Base-by-base conservation (phyloP, 2,329 filamentous ascomycete species). In the Scedosporium dehoogii region DNA sequence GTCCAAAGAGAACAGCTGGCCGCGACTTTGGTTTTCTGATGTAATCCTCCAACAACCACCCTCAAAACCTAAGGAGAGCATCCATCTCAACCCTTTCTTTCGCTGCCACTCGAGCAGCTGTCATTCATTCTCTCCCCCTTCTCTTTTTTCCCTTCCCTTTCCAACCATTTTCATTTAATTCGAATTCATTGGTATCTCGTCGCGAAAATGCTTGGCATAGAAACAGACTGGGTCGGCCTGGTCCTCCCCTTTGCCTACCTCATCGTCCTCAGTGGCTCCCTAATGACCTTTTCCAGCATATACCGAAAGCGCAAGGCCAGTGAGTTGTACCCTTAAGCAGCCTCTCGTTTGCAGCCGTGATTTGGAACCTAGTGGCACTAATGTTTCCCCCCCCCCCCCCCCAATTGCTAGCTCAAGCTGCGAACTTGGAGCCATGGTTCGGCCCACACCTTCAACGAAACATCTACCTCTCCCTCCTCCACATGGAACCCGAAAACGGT, bases 351-450 rank as follows among this genome's bases (percentile, higher is more conserved):
- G 16, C 14, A 14, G 53, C 56, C 44, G 59, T 23, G 10, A 38
- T 60, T 6, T 62, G 62, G 64, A 10, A 18, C 12, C 6, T 38
- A 62, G 23, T 65, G 67, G 66, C 67, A 64, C 60, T 61, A 21
- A 55, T 29, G 16, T 38, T 41, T 25, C 41, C 23, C 27, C 23
- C 29, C 25, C 55, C 27, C 33, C 21, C 41, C 23, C 27, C 23
- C 29, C 25, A 27, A 38, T 18, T 4, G 9, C 62, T 67, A 92
- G 89, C 81, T 67, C 86, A 91, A 78, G 89, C 89, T 69, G 88
- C 91, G 61, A 91, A 90, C 68, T 86, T 99, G 65, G 91, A 90
- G 68, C 92, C 93, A 68, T 99, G 94, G 93, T 99, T 99, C 76
- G 87, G 88, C 25, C 84, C 89, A 60, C 92, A 99, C 74, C 81